Conservation (phyloP, 208 protist genomes). For the Acanthamoeba divionensis region DNA sequence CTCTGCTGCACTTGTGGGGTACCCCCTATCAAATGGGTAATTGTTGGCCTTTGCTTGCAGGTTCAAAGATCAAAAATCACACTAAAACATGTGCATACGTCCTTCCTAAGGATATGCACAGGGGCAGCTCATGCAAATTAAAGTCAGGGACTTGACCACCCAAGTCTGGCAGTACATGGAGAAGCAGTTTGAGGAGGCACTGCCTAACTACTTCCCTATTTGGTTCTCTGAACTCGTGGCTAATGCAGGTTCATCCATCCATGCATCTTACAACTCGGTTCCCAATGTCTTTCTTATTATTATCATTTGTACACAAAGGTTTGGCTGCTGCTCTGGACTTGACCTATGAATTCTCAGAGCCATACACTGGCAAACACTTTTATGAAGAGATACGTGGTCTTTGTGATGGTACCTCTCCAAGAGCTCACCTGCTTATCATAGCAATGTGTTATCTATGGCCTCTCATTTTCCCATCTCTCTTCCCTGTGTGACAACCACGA, state of each 20-base stretch:
- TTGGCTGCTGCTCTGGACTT: conserved; percentile 57
- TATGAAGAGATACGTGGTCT: conserved; percentile 61
- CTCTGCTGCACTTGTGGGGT: conserved; percentile 59
- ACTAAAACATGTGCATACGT: neutral
- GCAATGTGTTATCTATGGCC: neutral
- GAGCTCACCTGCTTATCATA: neutral
- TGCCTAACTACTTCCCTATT: neutral
- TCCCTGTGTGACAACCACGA: too few relatives aligned
- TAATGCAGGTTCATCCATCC: conserved; percentile 11
- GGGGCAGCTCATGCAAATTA: conserved; percentile 45
- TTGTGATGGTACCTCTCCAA: conserved; percentile 49
- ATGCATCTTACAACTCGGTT: neutral
- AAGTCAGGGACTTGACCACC: conserved; percentile 24
- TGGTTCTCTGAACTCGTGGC: conserved; percentile 45
- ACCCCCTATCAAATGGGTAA: conserved; percentile 18
- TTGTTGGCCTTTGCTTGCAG: neutral
- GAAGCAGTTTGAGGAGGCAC: neutral
- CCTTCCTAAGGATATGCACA: conserved; percentile 30
- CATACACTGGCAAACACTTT: conserved; percentile 6
- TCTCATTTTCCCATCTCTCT: neutral
- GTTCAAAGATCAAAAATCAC: neutral
- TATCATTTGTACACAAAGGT: neutral
- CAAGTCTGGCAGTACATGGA: conserved; percentile 49
- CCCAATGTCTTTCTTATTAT: neutral
- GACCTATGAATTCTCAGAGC: conserved; percentile 45